These are phyloP conservation scores for Salix exigua DNA, from an alignment of 345 rosid species.

Conservation along the genomic window DNA sequence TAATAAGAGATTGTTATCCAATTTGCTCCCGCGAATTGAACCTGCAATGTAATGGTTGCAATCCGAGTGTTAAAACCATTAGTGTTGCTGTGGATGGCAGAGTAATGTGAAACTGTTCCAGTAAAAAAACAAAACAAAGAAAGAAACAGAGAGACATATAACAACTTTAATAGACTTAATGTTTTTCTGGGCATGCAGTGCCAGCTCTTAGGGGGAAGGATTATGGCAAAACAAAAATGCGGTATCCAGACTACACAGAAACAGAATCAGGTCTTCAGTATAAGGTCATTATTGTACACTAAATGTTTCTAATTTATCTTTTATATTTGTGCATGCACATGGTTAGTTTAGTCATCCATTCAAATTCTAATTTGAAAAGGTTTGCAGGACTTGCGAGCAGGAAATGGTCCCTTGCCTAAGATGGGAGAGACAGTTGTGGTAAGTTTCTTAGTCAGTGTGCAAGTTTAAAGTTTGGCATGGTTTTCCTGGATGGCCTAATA, in stretches of 20 bases:
- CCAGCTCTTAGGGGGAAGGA: conserved; percentile 93
- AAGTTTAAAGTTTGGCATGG: not conserved
- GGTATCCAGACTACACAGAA: conserved; percentile 75
- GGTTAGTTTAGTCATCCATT: conserved; percentile 8
- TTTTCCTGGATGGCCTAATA: not conserved
- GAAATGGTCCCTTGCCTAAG: conserved; percentile 76
- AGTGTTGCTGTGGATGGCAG: not conserved
- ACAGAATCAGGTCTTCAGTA: conserved; percentile 91
- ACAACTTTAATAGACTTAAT: not conserved
- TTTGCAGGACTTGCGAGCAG: conserved; percentile 77
- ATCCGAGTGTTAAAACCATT: not conserved
- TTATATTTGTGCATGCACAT: not conserved
- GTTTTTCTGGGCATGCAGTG: conserved; percentile 44
- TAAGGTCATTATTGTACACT: conserved; percentile 50
- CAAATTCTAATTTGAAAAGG: conserved; percentile 18
- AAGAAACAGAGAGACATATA: not conserved
- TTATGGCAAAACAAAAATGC: conserved; percentile 90
- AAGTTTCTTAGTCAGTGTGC: conserved; percentile 20
- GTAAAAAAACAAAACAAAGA: not conserved
- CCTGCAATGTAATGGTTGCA: not conserved
- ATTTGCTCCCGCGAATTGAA: not conserved
- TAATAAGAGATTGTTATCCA: too few relatives aligned
- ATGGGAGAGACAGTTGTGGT: conserved; percentile 83
- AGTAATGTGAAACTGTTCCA: not conserved
- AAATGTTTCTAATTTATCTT: not conserved